A percentile compares a stretch with the other conserved stretches of the same genome.
Evolutionary conservation across 768 basidiomycete genomes (phyloP).

Genomic region (Baorangia bicolor): DNA sequence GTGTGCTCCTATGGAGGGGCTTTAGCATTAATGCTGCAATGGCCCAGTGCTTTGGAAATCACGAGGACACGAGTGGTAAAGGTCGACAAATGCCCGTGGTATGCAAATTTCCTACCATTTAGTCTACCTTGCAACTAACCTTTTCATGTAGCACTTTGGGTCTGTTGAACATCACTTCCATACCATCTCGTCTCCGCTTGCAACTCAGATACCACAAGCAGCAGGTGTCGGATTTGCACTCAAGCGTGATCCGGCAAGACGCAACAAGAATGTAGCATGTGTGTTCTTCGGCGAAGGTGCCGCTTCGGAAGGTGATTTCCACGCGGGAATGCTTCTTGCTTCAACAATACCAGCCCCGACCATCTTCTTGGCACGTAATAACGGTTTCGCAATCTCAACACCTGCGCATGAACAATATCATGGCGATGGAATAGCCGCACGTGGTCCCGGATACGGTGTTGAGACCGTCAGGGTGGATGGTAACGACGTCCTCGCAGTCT

Average conservation of each 20-base stretch:
- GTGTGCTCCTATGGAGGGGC: conserved; percentile 86
- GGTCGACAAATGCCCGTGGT: conserved; percentile 95
- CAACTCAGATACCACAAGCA: conserved; percentile 93
- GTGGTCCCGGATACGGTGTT: conserved; percentile 89
- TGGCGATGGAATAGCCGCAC: conserved; percentile 89
- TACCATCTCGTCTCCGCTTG: conserved; percentile 90
- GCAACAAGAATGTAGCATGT: conserved; percentile 72
- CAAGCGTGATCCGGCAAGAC: conserved; percentile 68
- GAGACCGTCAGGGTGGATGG: conserved; percentile 93
- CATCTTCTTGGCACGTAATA: conserved; percentile 74
- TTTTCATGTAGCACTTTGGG: conserved; percentile 69
- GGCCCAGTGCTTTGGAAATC: conserved; percentile 90
- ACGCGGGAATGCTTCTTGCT: conserved; percentile 82
- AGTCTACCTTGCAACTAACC: not conserved
- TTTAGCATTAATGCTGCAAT: conserved; percentile 79
- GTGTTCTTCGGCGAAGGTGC: conserved; percentile 95
- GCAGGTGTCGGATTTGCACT: conserved; percentile 92
- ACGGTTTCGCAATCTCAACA: conserved; percentile 95
- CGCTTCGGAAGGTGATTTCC: conserved; percentile 93
- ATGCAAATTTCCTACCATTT: conserved; percentile 22
- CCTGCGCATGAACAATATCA: conserved; percentile 86
- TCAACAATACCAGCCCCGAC: conserved; percentile 76
- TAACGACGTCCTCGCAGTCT: conserved; percentile 86
- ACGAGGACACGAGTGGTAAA: conserved; percentile 76
- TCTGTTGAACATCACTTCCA: conserved; percentile 85